Percentiles rank a stretch among this genome's conserved stretches.
Evolutionary conservation across 2,329 filamentous ascomycete species (phyloP).

Genomic region (Sporothrix schenckii): DNA sequence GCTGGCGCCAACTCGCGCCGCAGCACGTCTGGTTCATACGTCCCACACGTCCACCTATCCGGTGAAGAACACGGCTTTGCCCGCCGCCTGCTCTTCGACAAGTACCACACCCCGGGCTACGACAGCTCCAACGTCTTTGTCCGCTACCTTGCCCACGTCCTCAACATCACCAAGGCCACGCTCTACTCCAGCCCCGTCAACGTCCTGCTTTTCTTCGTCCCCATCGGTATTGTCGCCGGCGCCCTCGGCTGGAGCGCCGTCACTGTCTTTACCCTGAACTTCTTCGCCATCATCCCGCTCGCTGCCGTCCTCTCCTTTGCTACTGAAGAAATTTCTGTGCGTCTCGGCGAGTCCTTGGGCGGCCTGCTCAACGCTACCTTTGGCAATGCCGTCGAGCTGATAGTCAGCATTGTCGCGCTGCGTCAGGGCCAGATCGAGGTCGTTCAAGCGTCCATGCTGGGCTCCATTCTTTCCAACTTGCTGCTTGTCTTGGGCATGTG

Average conservation of each 20-base stretch:
- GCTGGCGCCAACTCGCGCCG: not conserved
- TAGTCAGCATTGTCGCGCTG: constrained; percentile 88
- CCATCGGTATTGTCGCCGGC: constrained; percentile 71
- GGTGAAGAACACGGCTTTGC: constrained; percentile 37
- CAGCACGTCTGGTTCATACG: not conserved
- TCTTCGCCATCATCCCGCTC: constrained; percentile 83
- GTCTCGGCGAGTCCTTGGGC: constrained; percentile 73
- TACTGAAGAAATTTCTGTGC: constrained; percentile 75
- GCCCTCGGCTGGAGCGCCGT: constrained; percentile 64
- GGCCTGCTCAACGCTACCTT: constrained; percentile 77
- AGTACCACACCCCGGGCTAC: constrained; percentile 55
- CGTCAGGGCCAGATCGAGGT: constrained; percentile 82
- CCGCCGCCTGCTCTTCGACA: constrained; percentile 50
- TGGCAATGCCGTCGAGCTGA: constrained; percentile 78
- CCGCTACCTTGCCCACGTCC: constrained; percentile 52
- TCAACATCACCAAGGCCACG: constrained; percentile 61
- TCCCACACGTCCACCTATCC: constrained; percentile 21
- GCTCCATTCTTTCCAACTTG: constrained; percentile 87
- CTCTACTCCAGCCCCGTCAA: constrained; percentile 67
- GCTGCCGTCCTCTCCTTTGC: constrained; percentile 85
- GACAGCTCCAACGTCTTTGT: constrained; percentile 53
- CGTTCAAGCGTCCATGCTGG: constrained; percentile 89
- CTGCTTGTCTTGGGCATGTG: constrained; percentile 88
- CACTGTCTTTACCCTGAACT: constrained; percentile 74
- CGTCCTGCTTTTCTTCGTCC: constrained; percentile 72